Evolutionary conservation across 208 protist species (phyloP).

Genomic region (Porcisia hertigi): DNA sequence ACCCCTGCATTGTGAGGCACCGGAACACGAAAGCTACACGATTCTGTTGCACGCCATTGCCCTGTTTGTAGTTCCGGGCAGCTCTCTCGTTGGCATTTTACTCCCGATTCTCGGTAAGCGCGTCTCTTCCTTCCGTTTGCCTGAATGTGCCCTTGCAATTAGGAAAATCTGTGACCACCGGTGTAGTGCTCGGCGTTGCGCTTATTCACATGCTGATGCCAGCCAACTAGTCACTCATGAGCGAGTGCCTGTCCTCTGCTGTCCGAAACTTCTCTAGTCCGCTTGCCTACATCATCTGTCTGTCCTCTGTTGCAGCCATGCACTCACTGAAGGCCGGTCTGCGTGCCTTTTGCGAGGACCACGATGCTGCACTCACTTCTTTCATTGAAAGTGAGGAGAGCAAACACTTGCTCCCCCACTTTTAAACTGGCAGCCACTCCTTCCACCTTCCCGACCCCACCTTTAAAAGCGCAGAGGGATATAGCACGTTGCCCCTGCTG

Average conservation of each 20-base stretch:
- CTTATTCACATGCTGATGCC: slow-evolving; percentile 58
- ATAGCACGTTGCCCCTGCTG: slow-evolving; percentile 14
- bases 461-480: neutral
- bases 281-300: slow-evolving; percentile 40
- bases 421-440: slow-evolving; percentile 6
- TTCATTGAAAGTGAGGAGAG: slow-evolving; percentile 17
- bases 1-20: slow-evolving; percentile 5
- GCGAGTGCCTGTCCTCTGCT: slow-evolving; percentile 17
- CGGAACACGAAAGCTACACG: slow-evolving; percentile 18
- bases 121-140: slow-evolving; percentile 27
- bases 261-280: slow-evolving; percentile 18
- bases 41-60: slow-evolving; percentile 22
- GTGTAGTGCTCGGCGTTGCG: slow-evolving; percentile 60
- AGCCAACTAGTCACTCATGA: slow-evolving; percentile 32
- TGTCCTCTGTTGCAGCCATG: slow-evolving; percentile 35
- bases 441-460: slow-evolving; percentile 7
- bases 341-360: slow-evolving; percentile 14
- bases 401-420: slow-evolving; percentile 19
- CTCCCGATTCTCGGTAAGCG: slow-evolving; percentile 57
- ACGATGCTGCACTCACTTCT: neutral
- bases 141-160: slow-evolving; percentile 44
- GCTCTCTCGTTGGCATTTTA: slow-evolving; percentile 40
- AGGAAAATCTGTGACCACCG: slow-evolving; percentile 56
- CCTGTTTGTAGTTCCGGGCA: slow-evolving; percentile 16
- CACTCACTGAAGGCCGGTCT: slow-evolving; percentile 35